Evolutionary conservation across 192 early-diverging fungal genomes (phyloP), one percentile per base, ranked within the genome.

Genomic region (Coemansia sp.): DNA sequence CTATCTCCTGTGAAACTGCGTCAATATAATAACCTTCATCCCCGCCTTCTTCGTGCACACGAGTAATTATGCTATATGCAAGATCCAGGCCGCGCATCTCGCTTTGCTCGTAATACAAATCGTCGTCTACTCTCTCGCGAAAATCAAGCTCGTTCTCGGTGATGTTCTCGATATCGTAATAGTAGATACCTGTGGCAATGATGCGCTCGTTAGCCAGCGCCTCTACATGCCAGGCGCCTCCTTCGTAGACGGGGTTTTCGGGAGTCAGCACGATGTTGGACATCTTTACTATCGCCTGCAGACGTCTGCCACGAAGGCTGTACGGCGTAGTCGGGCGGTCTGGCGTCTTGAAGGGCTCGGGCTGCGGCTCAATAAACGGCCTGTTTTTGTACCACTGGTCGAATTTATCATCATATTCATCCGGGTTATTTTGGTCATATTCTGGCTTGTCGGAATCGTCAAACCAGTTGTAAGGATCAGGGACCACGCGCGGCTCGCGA

Each of bases 261-360:
- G 87, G 88, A 0, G 85, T 84, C 50, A 93, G 60, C 23, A 79
- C 62, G 52, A 90, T 88, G 68, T 80, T 86, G 49, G 88, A 85
- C 68, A 89, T 77, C 69, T 91, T 90, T 65, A 88, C 78, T 22
- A 93, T 90, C 14, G 86, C 87, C 57, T 88, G 85, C 25, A 87
- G 55, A 18, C 52, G 60, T 2, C 67, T 52, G 42, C 72, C 83
- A 2, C 58, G 51, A n/a, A 86, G 58, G 13, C 65, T 71, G 32
- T 63, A 66, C 0, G 75, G 71, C 24, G 27, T 32, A 19, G 34
- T 48, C 1, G 61, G 68, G 10, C 71, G 55, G 24, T 73, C 64
- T 20, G 76, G 76, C 25, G 58, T 32, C 2, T 55, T 45, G 50
- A 80, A 78, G 6, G 71, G 70, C 39, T 82, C 65, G 2, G 82